Percentiles rank a stretch among this genome's conserved stretches.
Evolutionary conservation across 148 eudicot species (phyloP).

Genomic region (Chenopodium berlandieri): DNA sequence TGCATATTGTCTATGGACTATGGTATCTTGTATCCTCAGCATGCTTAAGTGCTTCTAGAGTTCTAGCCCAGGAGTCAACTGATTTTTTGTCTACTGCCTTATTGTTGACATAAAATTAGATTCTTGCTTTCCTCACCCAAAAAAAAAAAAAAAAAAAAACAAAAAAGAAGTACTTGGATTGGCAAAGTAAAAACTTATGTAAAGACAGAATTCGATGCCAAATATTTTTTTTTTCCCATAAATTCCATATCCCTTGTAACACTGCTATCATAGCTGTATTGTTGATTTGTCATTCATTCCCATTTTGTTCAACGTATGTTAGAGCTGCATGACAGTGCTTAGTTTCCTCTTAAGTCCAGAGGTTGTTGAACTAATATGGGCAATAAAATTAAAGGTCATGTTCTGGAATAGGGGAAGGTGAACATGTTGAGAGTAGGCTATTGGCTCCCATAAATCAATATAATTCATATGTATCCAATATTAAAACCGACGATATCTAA

Average conservation of each 20-base stretch:
- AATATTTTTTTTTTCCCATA: background rate
- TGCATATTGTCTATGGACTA: background rate
- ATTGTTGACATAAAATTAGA: background rate
- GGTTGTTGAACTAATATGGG: background rate
- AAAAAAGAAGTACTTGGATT: background rate
- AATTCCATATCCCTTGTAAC: background rate
- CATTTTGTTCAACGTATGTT: background rate
- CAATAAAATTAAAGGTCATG: too few relatives aligned
- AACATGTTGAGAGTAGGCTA: background rate
- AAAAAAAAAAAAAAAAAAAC: background rate
- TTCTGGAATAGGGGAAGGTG: background rate
- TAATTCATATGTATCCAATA: too few relatives aligned
- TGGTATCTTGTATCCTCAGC: background rate
- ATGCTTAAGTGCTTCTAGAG: constrained; percentile 7
- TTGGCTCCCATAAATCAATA: background rate
- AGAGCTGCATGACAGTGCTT: background rate
- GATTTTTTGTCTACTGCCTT: background rate
- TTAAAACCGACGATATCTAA: too few relatives aligned
- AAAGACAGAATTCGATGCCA: background rate
- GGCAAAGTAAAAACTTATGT: background rate
- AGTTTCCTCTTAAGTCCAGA: background rate
- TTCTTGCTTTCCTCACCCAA: background rate
- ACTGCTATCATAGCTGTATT: background rate
- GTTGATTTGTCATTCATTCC: background rate
- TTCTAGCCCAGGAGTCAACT: background rate